phyloP scores from a whole-genome alignment of 306 rosid genomes.

The Trifolium fragiferum region DNA sequence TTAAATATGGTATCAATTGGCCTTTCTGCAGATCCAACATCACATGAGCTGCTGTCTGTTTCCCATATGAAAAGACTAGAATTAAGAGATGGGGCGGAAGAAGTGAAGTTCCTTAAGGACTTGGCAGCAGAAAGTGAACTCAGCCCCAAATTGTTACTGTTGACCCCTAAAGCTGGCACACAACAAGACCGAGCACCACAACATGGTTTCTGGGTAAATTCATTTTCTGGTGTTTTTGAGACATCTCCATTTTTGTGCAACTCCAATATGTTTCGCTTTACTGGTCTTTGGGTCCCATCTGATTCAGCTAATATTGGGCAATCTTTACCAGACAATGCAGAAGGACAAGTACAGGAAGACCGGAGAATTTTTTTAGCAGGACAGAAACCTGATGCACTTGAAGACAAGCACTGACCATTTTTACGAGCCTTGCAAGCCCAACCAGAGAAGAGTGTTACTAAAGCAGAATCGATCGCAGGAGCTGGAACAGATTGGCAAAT shows the following conservation, averaged over 20 bases:
- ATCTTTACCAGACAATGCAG: conserved; percentile 63
- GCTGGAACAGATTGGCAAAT: conserved; percentile 65
- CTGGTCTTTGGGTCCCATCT: conserved; percentile 63
- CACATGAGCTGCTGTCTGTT: conserved; percentile 70
- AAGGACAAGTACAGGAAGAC: conserved; percentile 60
- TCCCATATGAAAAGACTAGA: conserved; percentile 97
- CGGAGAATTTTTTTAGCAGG: conserved; percentile 67
- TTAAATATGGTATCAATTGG: conserved; percentile 98
- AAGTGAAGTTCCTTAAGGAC: conserved; percentile 84
- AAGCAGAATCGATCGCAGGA: conserved; percentile 83
- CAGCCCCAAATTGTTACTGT: conserved; percentile 79
- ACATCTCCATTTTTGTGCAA: conserved; percentile 54
- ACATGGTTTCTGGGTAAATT: conserved; percentile 55
- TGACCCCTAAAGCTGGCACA: conserved; percentile 96
- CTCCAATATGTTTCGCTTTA: conserved; percentile 55
- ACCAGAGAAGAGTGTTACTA: conserved; percentile 92
- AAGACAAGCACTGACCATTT: conserved; percentile 80
- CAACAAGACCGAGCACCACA: conserved; percentile 73
- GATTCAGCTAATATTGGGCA: conserved; percentile 54
- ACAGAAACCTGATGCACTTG: conserved; percentile 77
- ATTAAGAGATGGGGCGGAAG: conserved; percentile 90
- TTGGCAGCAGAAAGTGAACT: conserved; percentile 76
- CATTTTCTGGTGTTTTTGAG: conserved; percentile 51
- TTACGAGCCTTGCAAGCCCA: conserved; percentile 99
- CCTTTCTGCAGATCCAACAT: conserved; percentile 74